phyloP scores from a whole-genome alignment of 331 rosid species.

The Malus hybrid region DNA sequence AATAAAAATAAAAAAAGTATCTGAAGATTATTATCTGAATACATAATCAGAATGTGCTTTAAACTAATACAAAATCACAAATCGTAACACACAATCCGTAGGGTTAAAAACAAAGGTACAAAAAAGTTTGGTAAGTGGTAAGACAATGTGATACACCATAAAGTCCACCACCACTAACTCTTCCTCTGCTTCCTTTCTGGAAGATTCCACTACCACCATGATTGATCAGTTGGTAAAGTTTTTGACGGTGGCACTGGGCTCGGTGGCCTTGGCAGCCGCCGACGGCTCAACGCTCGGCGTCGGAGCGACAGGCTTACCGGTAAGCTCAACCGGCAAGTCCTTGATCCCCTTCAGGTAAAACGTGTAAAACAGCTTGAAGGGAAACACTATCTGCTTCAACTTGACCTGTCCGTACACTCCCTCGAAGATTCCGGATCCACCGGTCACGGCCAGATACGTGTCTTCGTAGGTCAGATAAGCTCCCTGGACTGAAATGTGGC shows the following conservation, averaged over 20 bases:
- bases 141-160: background rate
- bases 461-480: slow-evolving; percentile 72
- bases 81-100: no score
- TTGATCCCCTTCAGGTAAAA: slow-evolving; percentile 69
- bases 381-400: slow-evolving; percentile 67
- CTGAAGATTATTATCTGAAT: no score
- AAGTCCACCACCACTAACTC: background rate
- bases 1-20: no score
- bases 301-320: slow-evolving; percentile 40
- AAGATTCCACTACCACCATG: background rate
- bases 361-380: slow-evolving; percentile 70
- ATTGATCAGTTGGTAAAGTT: slow-evolving; percentile 35
- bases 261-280: slow-evolving; percentile 54
- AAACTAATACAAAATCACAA: no score
- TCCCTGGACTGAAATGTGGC: slow-evolving; percentile 82
- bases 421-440: slow-evolving; percentile 84
- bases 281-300: slow-evolving; percentile 57
- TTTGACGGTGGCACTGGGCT: slow-evolving; percentile 34
- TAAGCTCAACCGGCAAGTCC: slow-evolving; percentile 58
- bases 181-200: background rate
- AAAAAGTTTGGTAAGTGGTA: no score
- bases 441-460: slow-evolving; percentile 62
- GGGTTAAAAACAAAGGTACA: no score
- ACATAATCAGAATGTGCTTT: no score
- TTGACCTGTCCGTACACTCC: slow-evolving; percentile 81